phyloP scores from a whole-genome alignment of 2,329 filamentous ascomycete genomes.

The Penicillium frequentans region DNA sequence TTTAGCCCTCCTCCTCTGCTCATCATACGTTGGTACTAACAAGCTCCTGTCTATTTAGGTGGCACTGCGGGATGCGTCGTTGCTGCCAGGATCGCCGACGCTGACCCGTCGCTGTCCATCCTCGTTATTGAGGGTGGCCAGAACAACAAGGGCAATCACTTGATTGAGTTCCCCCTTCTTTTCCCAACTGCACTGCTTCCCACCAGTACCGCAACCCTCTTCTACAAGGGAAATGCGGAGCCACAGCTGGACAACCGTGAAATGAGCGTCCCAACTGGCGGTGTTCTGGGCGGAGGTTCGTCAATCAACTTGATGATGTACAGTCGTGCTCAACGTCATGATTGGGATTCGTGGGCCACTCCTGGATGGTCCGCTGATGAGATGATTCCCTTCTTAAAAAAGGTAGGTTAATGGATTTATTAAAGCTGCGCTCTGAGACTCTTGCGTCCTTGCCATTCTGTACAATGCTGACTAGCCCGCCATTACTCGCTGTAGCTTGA shows the following conservation, averaged over 20 bases:
- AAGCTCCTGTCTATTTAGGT: background rate
- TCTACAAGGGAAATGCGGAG: conserved; percentile 2
- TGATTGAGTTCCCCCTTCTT: background rate
- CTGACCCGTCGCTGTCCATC: background rate
- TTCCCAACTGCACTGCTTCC: conserved; percentile 1
- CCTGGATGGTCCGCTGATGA: background rate
- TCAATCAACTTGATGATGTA: conserved; percentile 4
- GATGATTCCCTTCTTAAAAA: background rate
- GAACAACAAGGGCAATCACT: conserved; percentile 1
- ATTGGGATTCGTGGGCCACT: background rate
- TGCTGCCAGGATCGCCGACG: background rate
- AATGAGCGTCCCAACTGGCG: background rate
- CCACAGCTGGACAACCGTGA: conserved; percentile 1
- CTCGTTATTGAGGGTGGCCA: background rate
- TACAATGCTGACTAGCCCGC: background rate
- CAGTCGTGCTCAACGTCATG: background rate
- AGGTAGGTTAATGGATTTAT: background rate
- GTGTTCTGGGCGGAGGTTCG: conserved; percentile 1
- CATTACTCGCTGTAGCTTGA: background rate
- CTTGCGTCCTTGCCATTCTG: background rate
- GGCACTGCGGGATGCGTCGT: conserved; percentile 1
- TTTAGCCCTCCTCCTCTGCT: background rate
- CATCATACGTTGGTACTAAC: background rate
- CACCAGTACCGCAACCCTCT: background rate
- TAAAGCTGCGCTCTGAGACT: background rate